A percentile compares a stretch with the other conserved stretches of the same genome.
Evolutionary conservation across 2,329 filamentous ascomycete species (phyloP).

Genomic region (Monosporascus sp.): DNA sequence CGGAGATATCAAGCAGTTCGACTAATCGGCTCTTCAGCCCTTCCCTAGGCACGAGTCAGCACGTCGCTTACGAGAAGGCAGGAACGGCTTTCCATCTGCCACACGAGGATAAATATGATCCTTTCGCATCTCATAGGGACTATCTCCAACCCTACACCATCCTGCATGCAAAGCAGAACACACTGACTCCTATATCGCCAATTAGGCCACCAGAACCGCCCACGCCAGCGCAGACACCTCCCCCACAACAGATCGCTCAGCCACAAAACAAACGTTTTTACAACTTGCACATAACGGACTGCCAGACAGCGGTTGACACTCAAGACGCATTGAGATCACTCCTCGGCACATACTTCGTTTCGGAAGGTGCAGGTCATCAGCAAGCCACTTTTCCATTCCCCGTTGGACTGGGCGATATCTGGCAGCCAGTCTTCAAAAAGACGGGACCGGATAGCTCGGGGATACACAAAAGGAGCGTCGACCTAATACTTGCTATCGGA

Average conservation of each 20-base stretch:
- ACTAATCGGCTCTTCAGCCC: constrained; percentile 2
- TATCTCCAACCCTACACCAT: constrained; percentile 7
- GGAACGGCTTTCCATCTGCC: constrained; percentile 9
- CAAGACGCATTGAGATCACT: constrained; percentile 54
- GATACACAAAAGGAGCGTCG: constrained; percentile 36
- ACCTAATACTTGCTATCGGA: constrained; percentile 57
- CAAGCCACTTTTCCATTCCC: constrained; percentile 43
- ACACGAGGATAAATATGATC: constrained; percentile 40
- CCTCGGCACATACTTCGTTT: constrained; percentile 45
- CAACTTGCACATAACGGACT: constrained; percentile 35
- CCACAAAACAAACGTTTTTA: constrained; percentile 34
- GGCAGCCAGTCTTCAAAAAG: constrained; percentile 47
- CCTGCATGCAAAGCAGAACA: constrained; percentile 3
- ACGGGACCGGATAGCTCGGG: constrained; percentile 22
- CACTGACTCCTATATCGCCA: constrained; percentile 5
- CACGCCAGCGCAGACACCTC: constrained; percentile 38
- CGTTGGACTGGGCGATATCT: constrained; percentile 44
- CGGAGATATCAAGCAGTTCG: constrained; percentile 1
- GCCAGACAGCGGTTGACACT: constrained; percentile 44
- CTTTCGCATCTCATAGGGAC: constrained; percentile 31
- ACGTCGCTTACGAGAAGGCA: constrained; percentile 2
- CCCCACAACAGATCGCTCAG: constrained; percentile 21
- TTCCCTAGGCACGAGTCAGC: constrained; percentile 1
- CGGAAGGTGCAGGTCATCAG: constrained; percentile 39
- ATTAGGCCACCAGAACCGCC: constrained; percentile 28